phyloP scores from a whole-genome alignment of 164 flowering plant species.

The Piper betle region DNA sequence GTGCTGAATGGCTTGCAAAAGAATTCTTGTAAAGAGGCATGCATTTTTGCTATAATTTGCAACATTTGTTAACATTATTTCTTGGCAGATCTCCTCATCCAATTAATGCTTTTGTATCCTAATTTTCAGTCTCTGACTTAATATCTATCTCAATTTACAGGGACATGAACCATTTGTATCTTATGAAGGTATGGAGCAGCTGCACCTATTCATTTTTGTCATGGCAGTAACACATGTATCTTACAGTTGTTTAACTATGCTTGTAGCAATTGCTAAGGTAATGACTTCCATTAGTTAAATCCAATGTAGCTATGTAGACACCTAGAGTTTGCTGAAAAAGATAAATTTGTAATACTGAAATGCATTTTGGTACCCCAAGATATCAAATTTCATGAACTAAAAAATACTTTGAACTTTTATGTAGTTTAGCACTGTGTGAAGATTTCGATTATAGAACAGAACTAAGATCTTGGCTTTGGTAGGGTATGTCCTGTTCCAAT shows the following conservation, averaged over 20 bases:
- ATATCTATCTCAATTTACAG: slow-evolving; percentile 16
- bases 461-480: background rate
- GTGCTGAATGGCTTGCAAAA: slow-evolving; percentile 29
- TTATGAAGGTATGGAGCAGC: slow-evolving; percentile 93
- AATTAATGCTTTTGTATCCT: background rate
- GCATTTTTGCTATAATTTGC: slow-evolving; percentile 5
- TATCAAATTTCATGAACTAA: background rate
- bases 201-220: slow-evolving; percentile 94
- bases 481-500: background rate
- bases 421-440: background rate
- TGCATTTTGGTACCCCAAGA: no score
- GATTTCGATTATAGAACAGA: background rate
- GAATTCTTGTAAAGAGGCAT: slow-evolving; percentile 67
- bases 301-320: no score
- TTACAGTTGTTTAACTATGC: slow-evolving; percentile 95
- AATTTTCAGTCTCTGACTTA: background rate
- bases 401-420: background rate
- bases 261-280: slow-evolving; percentile 96
- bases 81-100: no score
- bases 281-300: background rate
- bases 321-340: background rate
- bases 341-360: no score
- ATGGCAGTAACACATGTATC: slow-evolving; percentile 96
- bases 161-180: slow-evolving; percentile 95
- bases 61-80: no score